A percentile compares a stretch with the other conserved stretches of the same genome.
phyloP scores from a whole-genome alignment of 257 asterid genomes.

The Nicotiana knightiana region DNA sequence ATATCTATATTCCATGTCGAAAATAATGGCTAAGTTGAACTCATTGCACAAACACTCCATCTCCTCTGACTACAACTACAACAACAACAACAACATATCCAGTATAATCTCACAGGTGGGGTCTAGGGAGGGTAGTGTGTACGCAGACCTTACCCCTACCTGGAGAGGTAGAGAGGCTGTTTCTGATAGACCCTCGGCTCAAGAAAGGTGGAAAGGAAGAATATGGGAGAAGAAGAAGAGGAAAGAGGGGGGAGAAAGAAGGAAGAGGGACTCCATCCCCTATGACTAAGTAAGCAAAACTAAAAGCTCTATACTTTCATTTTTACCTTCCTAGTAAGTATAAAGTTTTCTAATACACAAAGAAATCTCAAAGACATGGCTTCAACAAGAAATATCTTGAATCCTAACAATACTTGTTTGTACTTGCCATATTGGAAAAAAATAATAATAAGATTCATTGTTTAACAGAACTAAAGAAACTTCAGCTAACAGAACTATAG shows the following conservation, averaged over 20 bases:
- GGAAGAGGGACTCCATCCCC: not conserved
- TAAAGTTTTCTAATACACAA: not conserved
- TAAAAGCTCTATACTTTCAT: not conserved
- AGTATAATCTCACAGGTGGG: too few relatives aligned
- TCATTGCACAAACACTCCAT: not conserved
- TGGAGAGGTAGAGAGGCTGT: too few relatives aligned
- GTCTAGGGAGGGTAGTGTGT: too few relatives aligned
- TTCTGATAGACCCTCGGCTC: too few relatives aligned
- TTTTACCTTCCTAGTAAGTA: not conserved
- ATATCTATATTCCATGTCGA: not conserved
- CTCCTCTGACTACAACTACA: not conserved
- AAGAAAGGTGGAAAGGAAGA: too few relatives aligned
- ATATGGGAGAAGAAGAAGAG: too few relatives aligned
- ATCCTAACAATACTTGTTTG: not conserved
- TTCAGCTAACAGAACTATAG: not conserved
- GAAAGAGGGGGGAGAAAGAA: too few relatives aligned
- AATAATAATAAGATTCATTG: not conserved
- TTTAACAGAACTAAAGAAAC: not conserved
- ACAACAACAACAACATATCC: too few relatives aligned
- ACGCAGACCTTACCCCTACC: too few relatives aligned
- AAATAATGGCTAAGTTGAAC: not conserved
- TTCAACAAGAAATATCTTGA: not conserved
- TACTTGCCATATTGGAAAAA: not conserved
- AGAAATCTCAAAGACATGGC: not conserved
- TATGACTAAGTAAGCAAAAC: not conserved